Evolutionary conservation across 176 grass and related monocot species (phyloP).

Genomic region (Pontederia crassipes): DNA sequence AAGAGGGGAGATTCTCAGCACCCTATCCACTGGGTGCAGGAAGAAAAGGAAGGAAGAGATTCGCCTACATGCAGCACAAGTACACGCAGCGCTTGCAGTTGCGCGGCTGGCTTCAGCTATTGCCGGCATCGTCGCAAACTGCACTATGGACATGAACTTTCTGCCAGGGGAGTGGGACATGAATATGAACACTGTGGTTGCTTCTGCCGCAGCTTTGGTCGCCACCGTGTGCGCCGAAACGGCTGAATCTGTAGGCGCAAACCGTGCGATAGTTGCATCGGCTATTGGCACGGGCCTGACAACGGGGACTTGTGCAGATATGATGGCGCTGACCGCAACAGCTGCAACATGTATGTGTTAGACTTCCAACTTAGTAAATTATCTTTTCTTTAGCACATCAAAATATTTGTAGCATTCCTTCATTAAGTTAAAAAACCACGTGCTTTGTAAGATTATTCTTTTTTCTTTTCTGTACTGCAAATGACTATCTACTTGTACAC

Average conservation of each 20-base stretch:
- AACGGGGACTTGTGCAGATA: slow-evolving; percentile 20
- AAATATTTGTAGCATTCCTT: no score
- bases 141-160: slow-evolving; percentile 5
- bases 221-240: slow-evolving; percentile 41
- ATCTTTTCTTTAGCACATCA: background rate
- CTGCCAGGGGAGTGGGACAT: slow-evolving; percentile 3
- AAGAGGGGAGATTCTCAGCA: slow-evolving; percentile 12
- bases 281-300: slow-evolving; percentile 34
- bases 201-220: slow-evolving; percentile 35
- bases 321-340: slow-evolving; percentile 39
- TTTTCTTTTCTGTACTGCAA: background rate
- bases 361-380: slow-evolving; percentile 5
- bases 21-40: slow-evolving; percentile 16
- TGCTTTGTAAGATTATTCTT: background rate
- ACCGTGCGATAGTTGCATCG: slow-evolving; percentile 32
- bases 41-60: slow-evolving; percentile 30
- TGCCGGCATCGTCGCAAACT: slow-evolving; percentile 29
- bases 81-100: slow-evolving; percentile 46
- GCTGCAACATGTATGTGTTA: slow-evolving; percentile 45
- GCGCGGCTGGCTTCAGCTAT: slow-evolving; percentile 40
- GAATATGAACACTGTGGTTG: slow-evolving; percentile 35
- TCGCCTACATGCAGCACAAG: slow-evolving; percentile 32
- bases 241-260: slow-evolving; percentile 38
- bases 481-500: background rate
- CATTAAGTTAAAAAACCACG: no score